A percentile compares a stretch with the other conserved stretches of the same genome.
Evolutionary conservation across 2,329 filamentous ascomycete genomes (phyloP).

Genomic region (Scedosporium boydii): DNA sequence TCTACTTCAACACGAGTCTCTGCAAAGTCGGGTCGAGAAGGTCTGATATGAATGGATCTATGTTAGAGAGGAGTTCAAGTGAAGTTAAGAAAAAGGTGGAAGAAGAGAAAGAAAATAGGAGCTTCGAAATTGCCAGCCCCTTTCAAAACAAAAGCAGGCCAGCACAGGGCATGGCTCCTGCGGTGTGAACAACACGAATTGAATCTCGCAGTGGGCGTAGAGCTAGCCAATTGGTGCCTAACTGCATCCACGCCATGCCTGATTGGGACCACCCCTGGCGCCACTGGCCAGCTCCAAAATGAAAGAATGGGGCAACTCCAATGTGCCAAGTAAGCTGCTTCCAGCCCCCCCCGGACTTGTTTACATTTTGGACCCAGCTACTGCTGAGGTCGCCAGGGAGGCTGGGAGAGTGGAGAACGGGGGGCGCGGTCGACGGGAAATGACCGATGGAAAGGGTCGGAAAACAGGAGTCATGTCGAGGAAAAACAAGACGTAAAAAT

Average conservation of each 20-base stretch:
- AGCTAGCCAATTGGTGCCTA: slow-evolving; percentile 7
- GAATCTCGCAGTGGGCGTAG: background rate
- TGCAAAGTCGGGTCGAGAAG: slow-evolving; percentile 36
- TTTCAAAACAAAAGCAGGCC: slow-evolving; percentile 4
- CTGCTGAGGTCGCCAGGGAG: background rate
- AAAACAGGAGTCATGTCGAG: slow-evolving; percentile 5
- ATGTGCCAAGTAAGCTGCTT: background rate
- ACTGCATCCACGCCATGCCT: slow-evolving; percentile 6
- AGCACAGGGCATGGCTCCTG: background rate
- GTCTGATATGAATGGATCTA: slow-evolving; percentile 19
- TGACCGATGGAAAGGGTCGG: background rate
- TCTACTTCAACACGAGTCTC: slow-evolving; percentile 61
- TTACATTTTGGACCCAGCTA: background rate
- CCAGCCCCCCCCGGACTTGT: background rate
- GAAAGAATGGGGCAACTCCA: background rate
- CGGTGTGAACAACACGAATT: slow-evolving; percentile 4
- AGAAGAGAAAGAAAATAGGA: slow-evolving; percentile 1
- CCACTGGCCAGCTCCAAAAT: slow-evolving; percentile 5
- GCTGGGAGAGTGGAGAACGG: background rate
- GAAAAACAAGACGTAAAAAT: slow-evolving; percentile 10
- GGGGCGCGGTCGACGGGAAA: background rate
- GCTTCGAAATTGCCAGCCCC: slow-evolving; percentile 5
- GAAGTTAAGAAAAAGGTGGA: slow-evolving; percentile 11
- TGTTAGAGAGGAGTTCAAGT: slow-evolving; percentile 14
- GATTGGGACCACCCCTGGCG: slow-evolving; percentile 5